Evolutionary conservation across 345 rosid genomes (phyloP).

Genomic region (Eucalyptus coolabah): DNA sequence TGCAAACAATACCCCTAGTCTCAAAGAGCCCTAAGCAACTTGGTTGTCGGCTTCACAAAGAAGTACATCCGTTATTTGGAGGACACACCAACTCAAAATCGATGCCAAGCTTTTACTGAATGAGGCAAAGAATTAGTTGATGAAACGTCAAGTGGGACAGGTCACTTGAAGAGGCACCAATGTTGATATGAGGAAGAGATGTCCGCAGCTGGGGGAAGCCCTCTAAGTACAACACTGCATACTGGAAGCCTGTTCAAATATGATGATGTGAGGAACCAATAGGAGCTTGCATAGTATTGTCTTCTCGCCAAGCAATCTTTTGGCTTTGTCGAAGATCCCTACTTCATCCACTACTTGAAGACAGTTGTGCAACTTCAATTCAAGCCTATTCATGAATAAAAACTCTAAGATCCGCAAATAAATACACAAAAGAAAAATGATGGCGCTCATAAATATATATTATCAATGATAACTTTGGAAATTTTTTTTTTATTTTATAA

Average conservation of each 20-base stretch:
- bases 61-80: background rate
- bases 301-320: background rate
- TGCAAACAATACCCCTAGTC: background rate
- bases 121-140: background rate
- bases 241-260: background rate
- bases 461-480: accelerated
- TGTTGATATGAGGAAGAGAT: background rate
- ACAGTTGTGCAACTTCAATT: background rate
- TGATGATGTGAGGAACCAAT: background rate
- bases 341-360: background rate
- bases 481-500: accelerated
- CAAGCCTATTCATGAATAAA: background rate
- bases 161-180: background rate
- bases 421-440: background rate
- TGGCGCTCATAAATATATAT: background rate
- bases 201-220: background rate
- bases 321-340: background rate
- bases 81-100: background rate
- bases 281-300: background rate
- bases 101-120: background rate
- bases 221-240: background rate
- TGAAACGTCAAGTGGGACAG: background rate
- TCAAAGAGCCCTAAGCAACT: background rate
- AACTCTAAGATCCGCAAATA: background rate
- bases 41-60: background rate